A percentile compares a stretch with the other conserved stretches of the same genome.
These are phyloP conservation scores for Colletotrichum sp. DNA, from an alignment of 2,329 filamentous ascomycete genomes.

Conservation along the genomic window DNA sequence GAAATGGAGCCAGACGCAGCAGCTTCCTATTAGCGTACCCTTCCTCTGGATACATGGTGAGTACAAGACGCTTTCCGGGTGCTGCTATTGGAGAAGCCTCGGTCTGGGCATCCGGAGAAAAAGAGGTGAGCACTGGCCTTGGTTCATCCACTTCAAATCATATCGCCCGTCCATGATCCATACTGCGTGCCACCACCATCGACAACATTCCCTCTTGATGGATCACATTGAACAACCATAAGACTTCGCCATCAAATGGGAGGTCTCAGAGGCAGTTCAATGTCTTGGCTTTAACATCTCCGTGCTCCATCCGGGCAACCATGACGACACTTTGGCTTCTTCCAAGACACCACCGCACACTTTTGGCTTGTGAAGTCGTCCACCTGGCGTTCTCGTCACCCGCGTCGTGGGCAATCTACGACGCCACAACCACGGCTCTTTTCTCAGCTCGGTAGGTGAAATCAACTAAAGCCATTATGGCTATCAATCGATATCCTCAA, in stretches of 20 bases:
- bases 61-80: not conserved
- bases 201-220: not conserved
- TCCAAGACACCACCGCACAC: not conserved
- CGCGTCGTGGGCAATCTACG: not conserved
- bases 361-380: not conserved
- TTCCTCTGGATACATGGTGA: not conserved
- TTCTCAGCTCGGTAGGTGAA: not conserved
- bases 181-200: not conserved
- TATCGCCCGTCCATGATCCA: not conserved
- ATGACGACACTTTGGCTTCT: not conserved
- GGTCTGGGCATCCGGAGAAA: not conserved
- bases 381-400: not conserved
- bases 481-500: not conserved
- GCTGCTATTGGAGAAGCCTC: not conserved
- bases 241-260: not conserved
- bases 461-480: not conserved
- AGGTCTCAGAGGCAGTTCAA: not conserved
- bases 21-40: not conserved
- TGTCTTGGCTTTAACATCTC: not conserved
- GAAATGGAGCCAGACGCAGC: not conserved
- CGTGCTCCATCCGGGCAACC: not conserved
- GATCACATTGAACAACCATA: not conserved
- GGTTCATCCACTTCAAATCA: not conserved
- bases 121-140: not conserved
- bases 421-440: not conserved